Conservation (phyloP, 148 eudicot genomes). For the Drosera capensis region DNA sequence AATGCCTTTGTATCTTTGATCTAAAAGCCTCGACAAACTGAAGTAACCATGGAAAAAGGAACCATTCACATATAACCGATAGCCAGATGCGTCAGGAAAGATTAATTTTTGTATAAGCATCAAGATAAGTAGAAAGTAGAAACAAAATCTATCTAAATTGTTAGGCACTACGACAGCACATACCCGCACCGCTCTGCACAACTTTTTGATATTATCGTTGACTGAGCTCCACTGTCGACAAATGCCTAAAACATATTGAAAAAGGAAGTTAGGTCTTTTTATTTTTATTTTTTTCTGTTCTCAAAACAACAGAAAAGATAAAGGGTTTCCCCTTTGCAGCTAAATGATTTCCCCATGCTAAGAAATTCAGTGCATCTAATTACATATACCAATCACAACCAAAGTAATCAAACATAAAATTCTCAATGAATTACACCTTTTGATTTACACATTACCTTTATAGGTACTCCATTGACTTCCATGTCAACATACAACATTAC, state of each 20-base stretch:
- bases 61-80: too few relatives aligned
- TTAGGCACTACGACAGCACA: slow-evolving; percentile 12
- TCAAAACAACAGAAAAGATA: too few relatives aligned
- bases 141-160: background rate
- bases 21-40: slow-evolving; percentile 84
- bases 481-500: slow-evolving; percentile 98
- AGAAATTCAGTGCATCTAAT: too few relatives aligned
- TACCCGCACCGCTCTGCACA: slow-evolving; percentile 99
- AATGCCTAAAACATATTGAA: slow-evolving; percentile 44
- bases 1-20: slow-evolving; percentile 81
- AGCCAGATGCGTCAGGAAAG: too few relatives aligned
- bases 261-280: too few relatives aligned
- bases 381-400: background rate
- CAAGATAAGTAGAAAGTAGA: too few relatives aligned
- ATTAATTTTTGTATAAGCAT: too few relatives aligned
- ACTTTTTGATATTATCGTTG: slow-evolving; percentile 91
- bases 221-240: slow-evolving; percentile 99
- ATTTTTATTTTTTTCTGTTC: too few relatives aligned
- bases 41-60: slow-evolving; percentile 6
- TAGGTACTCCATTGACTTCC: slow-evolving; percentile 98
- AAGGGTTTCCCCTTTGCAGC: too few relatives aligned
- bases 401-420: background rate
- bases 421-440: slow-evolving; percentile 1
- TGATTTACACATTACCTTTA: slow-evolving; percentile 46
- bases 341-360: too few relatives aligned